Percentiles rank a stretch among this genome's conserved stretches.
Conservation (phyloP, 257 asterid species). For the Verbena officinalis region DNA sequence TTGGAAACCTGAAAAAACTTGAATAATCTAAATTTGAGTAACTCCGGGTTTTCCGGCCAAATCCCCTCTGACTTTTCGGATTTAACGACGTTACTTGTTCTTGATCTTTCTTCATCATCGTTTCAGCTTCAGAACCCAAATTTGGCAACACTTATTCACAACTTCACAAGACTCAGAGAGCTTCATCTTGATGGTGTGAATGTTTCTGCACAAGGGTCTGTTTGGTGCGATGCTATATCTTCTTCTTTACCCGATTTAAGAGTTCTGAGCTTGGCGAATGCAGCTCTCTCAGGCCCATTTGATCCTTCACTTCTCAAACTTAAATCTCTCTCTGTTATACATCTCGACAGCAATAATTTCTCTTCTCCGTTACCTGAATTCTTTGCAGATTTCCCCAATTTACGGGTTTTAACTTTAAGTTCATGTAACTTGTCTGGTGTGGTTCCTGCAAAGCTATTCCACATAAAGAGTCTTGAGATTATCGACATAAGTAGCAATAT, state of each 20-base stretch:
- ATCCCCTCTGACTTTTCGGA: slow-evolving; percentile 39
- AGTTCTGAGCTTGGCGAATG: slow-evolving; percentile 48
- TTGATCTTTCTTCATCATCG: slow-evolving; percentile 40
- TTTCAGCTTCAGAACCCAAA: slow-evolving; percentile 43
- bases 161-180: slow-evolving; percentile 37
- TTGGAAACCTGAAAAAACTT: slow-evolving; percentile 42
- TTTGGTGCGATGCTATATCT: slow-evolving; percentile 48
- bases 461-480: slow-evolving; percentile 36
- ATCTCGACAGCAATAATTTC: slow-evolving; percentile 44
- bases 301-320: slow-evolving; percentile 41
- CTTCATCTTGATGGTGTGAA: slow-evolving; percentile 55
- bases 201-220: slow-evolving; percentile 40
- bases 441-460: slow-evolving; percentile 48
- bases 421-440: slow-evolving; percentile 44
- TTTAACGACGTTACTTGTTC: slow-evolving; percentile 41
- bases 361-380: slow-evolving; percentile 44
- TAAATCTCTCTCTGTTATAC: slow-evolving; percentile 42
- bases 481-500: slow-evolving; percentile 46
- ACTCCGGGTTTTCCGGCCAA: slow-evolving; percentile 44
- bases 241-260: slow-evolving; percentile 43
- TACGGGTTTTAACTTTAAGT: slow-evolving; percentile 36
- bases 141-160: slow-evolving; percentile 32
- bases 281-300: slow-evolving; percentile 44
- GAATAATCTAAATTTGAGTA: slow-evolving; percentile 45
- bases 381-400: slow-evolving; percentile 44